Conservation (phyloP, 805 yeast genomes). For the Torulaspora microellipsoides region DNA sequence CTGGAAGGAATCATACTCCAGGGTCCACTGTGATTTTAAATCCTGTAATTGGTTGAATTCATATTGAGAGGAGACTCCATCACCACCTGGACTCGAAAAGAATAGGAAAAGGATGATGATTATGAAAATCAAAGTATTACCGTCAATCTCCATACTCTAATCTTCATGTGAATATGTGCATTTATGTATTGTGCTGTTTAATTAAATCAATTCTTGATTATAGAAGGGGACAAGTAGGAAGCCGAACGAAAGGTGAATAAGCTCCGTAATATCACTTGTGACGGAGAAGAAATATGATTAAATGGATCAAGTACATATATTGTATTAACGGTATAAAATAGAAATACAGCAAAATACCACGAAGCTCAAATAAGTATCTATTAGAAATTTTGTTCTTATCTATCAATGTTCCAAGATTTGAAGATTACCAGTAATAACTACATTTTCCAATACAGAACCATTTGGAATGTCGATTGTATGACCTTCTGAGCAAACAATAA, state of each 20-base stretch:
- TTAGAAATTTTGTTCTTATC: too few species aligned
- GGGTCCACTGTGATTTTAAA: constrained; percentile 36
- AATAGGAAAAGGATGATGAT: constrained; percentile 30
- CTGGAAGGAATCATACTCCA: constrained; percentile 35
- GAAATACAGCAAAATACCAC: too few species aligned
- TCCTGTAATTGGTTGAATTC: constrained; percentile 39
- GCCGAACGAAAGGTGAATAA: too few species aligned
- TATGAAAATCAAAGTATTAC: constrained; percentile 30
- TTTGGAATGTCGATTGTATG: constrained; percentile 96
- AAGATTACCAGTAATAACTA: constrained; percentile 93
- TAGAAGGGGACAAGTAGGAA: too few species aligned
- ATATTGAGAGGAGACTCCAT: constrained; percentile 34
- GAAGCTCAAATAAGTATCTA: too few species aligned
- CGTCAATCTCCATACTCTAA: constrained; percentile 31
- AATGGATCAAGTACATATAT: too few species aligned
- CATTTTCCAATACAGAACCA: constrained; percentile 91
- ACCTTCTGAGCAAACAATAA: constrained; percentile 95
- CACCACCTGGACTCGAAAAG: constrained; percentile 33
- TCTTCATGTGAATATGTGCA: background rate
- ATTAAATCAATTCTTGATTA: too few species aligned
- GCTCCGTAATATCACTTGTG: too few species aligned
- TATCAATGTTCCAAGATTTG: constrained; percentile 82
- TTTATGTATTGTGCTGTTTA: too few species aligned
- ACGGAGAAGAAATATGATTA: too few species aligned
- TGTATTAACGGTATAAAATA: too few species aligned